A percentile compares a stretch with the other conserved stretches of the same genome.
Evolutionary conservation across 257 asterid species (phyloP).

Genomic region (Echites panduratus): DNA sequence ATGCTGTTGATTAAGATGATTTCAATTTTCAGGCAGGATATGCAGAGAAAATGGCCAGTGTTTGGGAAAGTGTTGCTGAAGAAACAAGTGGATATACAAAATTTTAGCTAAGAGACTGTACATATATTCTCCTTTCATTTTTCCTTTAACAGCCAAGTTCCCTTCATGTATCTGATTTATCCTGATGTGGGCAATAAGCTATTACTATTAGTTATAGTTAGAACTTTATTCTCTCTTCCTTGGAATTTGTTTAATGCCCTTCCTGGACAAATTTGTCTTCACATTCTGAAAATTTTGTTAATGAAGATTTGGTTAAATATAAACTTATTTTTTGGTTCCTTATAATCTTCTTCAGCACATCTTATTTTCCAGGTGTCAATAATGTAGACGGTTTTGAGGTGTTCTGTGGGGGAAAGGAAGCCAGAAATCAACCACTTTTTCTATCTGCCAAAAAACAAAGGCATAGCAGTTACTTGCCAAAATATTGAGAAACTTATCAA

Average conservation of each 20-base stretch:
- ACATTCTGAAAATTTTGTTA: background rate
- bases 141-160: too few relatives aligned
- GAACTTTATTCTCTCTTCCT: background rate
- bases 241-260: background rate
- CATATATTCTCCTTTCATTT: slow-evolving; percentile 22
- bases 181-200: background rate
- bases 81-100: slow-evolving; percentile 66
- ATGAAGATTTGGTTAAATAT: background rate
- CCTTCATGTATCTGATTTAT: background rate
- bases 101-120: slow-evolving; percentile 19
- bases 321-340: background rate
- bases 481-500: too few relatives aligned
- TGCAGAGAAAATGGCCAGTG: slow-evolving; percentile 86
- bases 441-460: too few relatives aligned
- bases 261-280: background rate
- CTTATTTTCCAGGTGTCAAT: too few relatives aligned
- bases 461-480: too few relatives aligned
- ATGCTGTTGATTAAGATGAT: slow-evolving; percentile 3
- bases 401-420: too few relatives aligned
- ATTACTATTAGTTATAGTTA: background rate
- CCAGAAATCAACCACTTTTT: too few relatives aligned
- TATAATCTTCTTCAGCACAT: background rate
- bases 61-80: slow-evolving; percentile 82
- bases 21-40: slow-evolving; percentile 70
- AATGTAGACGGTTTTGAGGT: too few relatives aligned